Conservation (phyloP, 192 early-diverging fungal species). For the Phlyctochytrium arcticum region DNA sequence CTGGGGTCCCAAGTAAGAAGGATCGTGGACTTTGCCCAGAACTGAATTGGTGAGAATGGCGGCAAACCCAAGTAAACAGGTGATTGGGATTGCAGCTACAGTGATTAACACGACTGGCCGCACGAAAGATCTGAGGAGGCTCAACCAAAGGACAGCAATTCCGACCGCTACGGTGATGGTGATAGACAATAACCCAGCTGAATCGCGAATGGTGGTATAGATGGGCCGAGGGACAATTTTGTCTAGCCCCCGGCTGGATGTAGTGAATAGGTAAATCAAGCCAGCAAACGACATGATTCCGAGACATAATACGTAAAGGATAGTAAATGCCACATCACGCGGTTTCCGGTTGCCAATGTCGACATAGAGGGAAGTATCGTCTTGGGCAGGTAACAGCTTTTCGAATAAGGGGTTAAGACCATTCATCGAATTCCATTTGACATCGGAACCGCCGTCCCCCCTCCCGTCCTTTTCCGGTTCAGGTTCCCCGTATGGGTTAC, state of each 20-base stretch:
- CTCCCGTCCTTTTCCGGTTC: background rate
- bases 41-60: constrained; percentile 25
- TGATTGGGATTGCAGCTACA: constrained; percentile 28
- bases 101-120: constrained; percentile 31
- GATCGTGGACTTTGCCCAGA: constrained; percentile 33
- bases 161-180: constrained; percentile 1
- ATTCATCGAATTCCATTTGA: background rate
- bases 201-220: constrained; percentile 9
- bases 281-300: constrained; percentile 1
- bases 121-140: constrained; percentile 6
- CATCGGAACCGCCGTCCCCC: too few species aligned
- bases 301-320: background rate
- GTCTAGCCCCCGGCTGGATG: background rate
- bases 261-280: background rate
- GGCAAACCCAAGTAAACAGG: constrained; percentile 23
- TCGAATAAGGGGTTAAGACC: constrained; percentile 1
- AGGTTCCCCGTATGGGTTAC: constrained; percentile 1
- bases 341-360: background rate
- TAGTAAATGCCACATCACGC: constrained; percentile 9
- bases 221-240: background rate
- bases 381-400: background rate
- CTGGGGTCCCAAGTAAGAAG: constrained; percentile 29
- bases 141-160: constrained; percentile 6
- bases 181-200: background rate
- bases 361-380: background rate